These are phyloP conservation scores for Pisolithus orientalis DNA, from an alignment of 768 basidiomycete species.

Conservation along the genomic window DNA sequence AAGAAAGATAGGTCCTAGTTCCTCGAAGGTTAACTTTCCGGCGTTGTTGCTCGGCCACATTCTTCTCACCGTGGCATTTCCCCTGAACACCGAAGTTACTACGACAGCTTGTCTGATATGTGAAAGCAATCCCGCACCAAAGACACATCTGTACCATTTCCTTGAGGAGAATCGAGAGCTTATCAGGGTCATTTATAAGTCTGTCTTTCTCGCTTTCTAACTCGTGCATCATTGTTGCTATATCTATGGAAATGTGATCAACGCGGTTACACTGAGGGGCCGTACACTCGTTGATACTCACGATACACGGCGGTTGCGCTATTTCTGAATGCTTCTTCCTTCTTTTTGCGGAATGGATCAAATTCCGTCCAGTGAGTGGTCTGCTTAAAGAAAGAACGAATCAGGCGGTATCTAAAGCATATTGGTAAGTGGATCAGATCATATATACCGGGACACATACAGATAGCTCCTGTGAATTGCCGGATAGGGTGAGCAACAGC, in stretches of 20 bases:
- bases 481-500: neutral
- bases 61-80: slow-evolving; percentile 77
- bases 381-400: slow-evolving; percentile 66
- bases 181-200: slow-evolving; percentile 41
- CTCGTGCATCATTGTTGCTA: slow-evolving; percentile 67
- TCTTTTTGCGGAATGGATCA: slow-evolving; percentile 82
- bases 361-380: slow-evolving; percentile 66
- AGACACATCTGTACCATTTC: slow-evolving; percentile 91
- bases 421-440: neutral
- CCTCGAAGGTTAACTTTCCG: neutral
- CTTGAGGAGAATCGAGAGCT: slow-evolving; percentile 60
- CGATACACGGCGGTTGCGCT: slow-evolving; percentile 74
- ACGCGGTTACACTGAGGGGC: neutral
- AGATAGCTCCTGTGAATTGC: slow-evolving; percentile 55
- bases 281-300: slow-evolving; percentile 30
- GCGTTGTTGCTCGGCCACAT: neutral
- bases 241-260: slow-evolving; percentile 37
- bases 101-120: neutral
- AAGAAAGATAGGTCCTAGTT: slow-evolving; percentile 87
- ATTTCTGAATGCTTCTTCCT: slow-evolving; percentile 74
- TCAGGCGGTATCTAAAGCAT: slow-evolving; percentile 64
- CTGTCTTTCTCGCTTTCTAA: slow-evolving; percentile 45
- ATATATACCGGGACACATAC: slow-evolving; percentile 35
- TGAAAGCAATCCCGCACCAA: slow-evolving; percentile 36
- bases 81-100: slow-evolving; percentile 45